These are phyloP conservation scores for Hyphopichia pseudoburtonii DNA, from an alignment of 1,139 yeast species.

Conservation along the genomic window DNA sequence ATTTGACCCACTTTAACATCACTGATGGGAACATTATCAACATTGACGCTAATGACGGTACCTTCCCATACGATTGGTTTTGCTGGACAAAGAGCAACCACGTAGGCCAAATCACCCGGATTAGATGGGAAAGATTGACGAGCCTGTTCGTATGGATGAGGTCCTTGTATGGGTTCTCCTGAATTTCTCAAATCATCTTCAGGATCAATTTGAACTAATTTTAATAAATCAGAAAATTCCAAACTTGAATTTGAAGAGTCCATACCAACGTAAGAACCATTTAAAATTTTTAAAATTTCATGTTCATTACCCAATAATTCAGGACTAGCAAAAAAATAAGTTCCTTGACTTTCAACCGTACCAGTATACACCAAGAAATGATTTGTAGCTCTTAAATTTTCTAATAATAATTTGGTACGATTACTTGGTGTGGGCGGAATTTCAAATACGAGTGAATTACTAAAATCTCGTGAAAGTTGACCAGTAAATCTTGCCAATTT, in stretches of 20 bases:
- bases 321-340: constrained; percentile 69
- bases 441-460: constrained; percentile 72
- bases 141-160: constrained; percentile 6
- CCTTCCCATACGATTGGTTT: constrained; percentile 95
- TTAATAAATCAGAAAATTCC: constrained; percentile 33
- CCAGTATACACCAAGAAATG: constrained; percentile 83
- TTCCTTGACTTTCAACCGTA: constrained; percentile 71
- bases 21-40: constrained; percentile 44
- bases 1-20: constrained; percentile 69
- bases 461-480: constrained; percentile 67
- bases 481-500: constrained; percentile 77
- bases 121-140: constrained; percentile 19
- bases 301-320: constrained; percentile 48
- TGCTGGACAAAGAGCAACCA: constrained; percentile 73
- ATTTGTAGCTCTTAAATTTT: constrained; percentile 57
- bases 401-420: constrained; percentile 55
- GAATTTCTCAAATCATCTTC: constrained; percentile 10
- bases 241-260: constrained; percentile 27
- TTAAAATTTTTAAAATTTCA: constrained; percentile 43
- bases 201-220: constrained; percentile 18
- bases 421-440: constrained; percentile 50
- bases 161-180: constrained; percentile 4
- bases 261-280: constrained; percentile 43
- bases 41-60: constrained; percentile 57
- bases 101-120: constrained; percentile 52